Base-by-base conservation (phyloP, 2,329 filamentous ascomycete species). In the Xylariaceae sp. region DNA sequence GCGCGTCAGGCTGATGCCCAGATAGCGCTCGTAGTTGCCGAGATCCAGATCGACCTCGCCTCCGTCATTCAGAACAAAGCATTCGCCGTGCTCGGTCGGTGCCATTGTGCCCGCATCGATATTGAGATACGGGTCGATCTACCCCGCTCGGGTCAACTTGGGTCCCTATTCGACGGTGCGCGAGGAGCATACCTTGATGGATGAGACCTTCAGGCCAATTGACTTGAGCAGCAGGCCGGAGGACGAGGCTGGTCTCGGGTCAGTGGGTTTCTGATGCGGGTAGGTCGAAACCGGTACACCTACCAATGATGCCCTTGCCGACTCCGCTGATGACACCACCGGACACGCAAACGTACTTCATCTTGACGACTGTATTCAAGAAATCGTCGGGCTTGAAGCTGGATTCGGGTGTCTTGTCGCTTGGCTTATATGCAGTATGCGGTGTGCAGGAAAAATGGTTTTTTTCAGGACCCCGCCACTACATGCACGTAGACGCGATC, bases 1-100 rank as follows among this genome's bases (percentile, higher is more conserved):
- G 41, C 80, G 72, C 7, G 78, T 86, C 40, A 96, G 71, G 35
- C 80, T 84, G 45, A 90, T 80, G 52, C 81, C 80, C 35, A 94
- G 78, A 56, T 94, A 94, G 22, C 60, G 56, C 38, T 75, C 70
- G 47, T 74, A 76, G 53, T 75, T 74, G 14, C 72, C 72, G 28
- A 77, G 61, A 48, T 77, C 72, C 40, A 43, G 42, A 37, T 46
- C 44, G 14, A 24, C 24, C 23, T 29, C 29, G 15, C 83, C 83
- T 43, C 85, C 85, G 52, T 92, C 86, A 49, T 85, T 77, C 37
- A 92, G 73, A 31, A 95, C 89, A 55, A 90, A 94, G 47, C 83
- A 82, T 64, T 94, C 89, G 10, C 89, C 89, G 18, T 46, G 56
- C 51, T 64, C 61, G 19, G 52, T 51, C 4, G 62, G 61, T 38